These are phyloP conservation scores for Entomortierella chlamydospora DNA, from an alignment of 192 early-diverging fungal species.

Conservation along the genomic window DNA sequence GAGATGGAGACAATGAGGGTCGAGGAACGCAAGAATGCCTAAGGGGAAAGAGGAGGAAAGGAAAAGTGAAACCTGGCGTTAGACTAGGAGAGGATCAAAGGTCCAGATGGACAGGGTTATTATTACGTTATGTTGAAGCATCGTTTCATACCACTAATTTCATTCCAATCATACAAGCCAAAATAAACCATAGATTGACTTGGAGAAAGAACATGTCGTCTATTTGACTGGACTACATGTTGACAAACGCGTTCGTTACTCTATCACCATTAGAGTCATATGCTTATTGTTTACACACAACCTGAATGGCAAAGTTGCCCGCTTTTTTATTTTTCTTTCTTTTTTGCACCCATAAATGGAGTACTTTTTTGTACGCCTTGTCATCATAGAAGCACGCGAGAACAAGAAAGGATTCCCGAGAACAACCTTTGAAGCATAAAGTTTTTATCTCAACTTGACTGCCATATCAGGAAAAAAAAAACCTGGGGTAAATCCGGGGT, in stretches of 20 bases:
- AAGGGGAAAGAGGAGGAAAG: slow-evolving; percentile 1
- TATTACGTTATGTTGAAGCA: no score
- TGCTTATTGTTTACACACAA: no score
- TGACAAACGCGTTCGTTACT: no score
- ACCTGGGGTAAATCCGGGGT: slow-evolving; percentile 23
- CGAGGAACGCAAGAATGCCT: slow-evolving; percentile 37
- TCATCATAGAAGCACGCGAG: background rate
- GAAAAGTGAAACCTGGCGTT: background rate
- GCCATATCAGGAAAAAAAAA: slow-evolving; percentile 32
- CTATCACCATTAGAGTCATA: no score
- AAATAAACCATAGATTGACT: no score
- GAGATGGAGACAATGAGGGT: slow-evolving; percentile 54
- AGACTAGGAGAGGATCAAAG: background rate
- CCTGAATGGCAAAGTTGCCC: slow-evolving; percentile 14
- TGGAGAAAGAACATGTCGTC: no score
- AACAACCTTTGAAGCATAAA: background rate
- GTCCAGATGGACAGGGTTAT: background rate
- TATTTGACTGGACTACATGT: no score
- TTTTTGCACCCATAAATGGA: no score
- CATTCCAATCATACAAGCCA: no score
- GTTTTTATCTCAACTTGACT: background rate
- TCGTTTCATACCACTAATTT: no score
- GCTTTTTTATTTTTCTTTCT: slow-evolving; percentile 5
- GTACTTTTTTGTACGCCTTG: no score
- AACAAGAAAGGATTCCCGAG: background rate